Evolutionary conservation across 257 asterid species (phyloP), one percentile per base, ranked within the genome.

Genomic region (Jasminum sambac): DNA sequence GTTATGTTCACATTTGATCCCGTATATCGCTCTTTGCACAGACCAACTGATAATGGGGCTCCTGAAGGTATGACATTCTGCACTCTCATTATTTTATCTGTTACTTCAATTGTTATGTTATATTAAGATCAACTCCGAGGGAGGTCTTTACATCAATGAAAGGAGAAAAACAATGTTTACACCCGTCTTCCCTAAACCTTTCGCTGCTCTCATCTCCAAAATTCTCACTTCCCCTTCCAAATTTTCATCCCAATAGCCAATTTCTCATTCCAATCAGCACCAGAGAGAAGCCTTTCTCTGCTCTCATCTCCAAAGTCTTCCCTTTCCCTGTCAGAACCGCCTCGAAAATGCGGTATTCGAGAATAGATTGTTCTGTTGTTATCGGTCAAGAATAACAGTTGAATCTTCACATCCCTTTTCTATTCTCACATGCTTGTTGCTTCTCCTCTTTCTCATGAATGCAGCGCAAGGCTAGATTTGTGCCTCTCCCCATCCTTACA

Each of bases 1-100:
- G 86, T 88, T 75, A 95, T 95, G 95, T 81, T 82, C 64, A 89
- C 96, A 66, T 85, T 84, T 85, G 99, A 95, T 89, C 94, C 99
- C 76, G 87, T 86, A 58, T 95, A 85, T 74, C 96, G 96, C 43
- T 96, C 98, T 43, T 80, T 91, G 81, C 98, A 91, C 78, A 95
- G 84, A 77, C 98, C 98, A 76, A 82, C 72, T 66, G 85, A 84
- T 60, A 78, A 77, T 69, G 93, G 80, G 74, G 78, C 79, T 55
- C 72, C 70, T 76, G 96, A 91, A 74, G 99, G 98, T 90, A 89
- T 67, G 77, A 64, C 73, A 62, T 73, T 74, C 72, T 67, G 75
- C 81, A 64, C 30, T 19, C 64, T 72, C 64, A 57, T 44, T 63
- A 13, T 19, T 55, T 36, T 66, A 43, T n/a, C 64, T 50, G 44